These are phyloP conservation scores for Xylaria telfairii DNA, from an alignment of 495 filamentous ascomycete genomes.

Conservation along the genomic window DNA sequence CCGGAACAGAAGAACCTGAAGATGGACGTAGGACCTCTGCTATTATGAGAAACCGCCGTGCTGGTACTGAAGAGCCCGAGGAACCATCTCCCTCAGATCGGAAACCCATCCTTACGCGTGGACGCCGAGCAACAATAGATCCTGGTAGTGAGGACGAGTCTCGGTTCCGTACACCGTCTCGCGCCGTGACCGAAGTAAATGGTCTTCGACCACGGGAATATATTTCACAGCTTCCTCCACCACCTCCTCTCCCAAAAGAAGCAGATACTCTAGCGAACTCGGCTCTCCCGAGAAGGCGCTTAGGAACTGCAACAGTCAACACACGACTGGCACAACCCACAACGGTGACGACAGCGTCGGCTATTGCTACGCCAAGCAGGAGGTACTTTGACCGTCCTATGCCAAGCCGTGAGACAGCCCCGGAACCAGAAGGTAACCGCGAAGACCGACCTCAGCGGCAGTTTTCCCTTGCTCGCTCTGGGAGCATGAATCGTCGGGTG, in stretches of 20 bases:
- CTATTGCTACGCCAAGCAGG: conserved; percentile 38
- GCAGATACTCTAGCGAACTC: conserved; percentile 40
- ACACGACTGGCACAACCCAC: conserved; percentile 43
- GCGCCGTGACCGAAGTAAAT: conserved; percentile 64
- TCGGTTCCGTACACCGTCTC: conserved; percentile 59
- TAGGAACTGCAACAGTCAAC: conserved; percentile 46
- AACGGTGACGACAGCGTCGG: conserved; percentile 30
- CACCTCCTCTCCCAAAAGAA: conserved; percentile 36
- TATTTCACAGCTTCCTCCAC: conserved; percentile 35
- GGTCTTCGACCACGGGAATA: conserved; percentile 43
- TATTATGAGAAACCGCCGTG: conserved; percentile 50
- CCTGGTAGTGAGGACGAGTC: conserved; percentile 54
- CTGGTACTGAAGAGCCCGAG: conserved; percentile 56
- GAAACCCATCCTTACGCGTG: conserved; percentile 47
- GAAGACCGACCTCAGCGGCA: conserved; percentile 52
- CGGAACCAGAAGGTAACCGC: conserved; percentile 40
- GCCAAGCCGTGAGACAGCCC: conserved; percentile 47
- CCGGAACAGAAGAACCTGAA: conserved; percentile 54
- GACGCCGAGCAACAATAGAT: conserved; percentile 49
- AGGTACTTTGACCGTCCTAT: conserved; percentile 55
- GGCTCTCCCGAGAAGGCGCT: conserved; percentile 49
- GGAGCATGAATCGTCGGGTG: conserved; percentile 47
- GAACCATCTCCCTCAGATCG: conserved; percentile 46
- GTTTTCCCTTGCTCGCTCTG: conserved; percentile 46
- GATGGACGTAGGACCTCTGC: conserved; percentile 54